Conservation (phyloP, 495 filamentous ascomycete genomes). For the Clohesyomyces aquaticus region DNA sequence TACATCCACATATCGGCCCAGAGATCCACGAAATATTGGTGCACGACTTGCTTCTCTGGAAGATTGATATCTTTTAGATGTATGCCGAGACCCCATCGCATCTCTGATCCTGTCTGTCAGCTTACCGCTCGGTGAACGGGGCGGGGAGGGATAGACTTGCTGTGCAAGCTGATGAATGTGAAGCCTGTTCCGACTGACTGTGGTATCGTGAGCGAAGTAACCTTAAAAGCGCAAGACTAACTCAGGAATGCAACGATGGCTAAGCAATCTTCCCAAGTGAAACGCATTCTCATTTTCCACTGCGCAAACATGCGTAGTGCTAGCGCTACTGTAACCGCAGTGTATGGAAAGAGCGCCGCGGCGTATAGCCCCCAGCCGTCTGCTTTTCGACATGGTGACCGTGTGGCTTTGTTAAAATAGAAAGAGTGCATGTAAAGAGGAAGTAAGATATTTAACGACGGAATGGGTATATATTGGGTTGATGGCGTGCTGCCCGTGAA, state of each 20-base stretch:
- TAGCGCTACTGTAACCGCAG: not conserved
- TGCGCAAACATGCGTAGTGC: not conserved
- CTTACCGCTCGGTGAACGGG: not conserved
- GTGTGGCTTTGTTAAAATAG: too few relatives aligned
- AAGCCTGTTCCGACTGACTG: not conserved
- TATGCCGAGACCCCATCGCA: slow-evolving; percentile 6
- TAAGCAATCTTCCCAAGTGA: not conserved
- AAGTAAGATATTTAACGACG: too few relatives aligned
- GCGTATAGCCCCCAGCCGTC: not conserved
- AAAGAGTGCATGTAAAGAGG: too few relatives aligned
- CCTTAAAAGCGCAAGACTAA: not conserved
- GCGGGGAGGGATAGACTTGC: not conserved
- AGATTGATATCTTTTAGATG: not conserved
- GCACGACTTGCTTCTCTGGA: not conserved
- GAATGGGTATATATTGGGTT: too few relatives aligned
- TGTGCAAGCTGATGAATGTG: not conserved
- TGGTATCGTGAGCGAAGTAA: not conserved
- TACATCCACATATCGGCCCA: slow-evolving; percentile 9
- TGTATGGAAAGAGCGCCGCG: not conserved
- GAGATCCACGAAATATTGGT: not conserved
- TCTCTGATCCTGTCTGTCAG: slow-evolving; percentile 6
- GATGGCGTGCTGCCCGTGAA: too few relatives aligned
- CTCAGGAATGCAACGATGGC: slow-evolving; percentile 1
- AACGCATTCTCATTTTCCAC: not conserved
- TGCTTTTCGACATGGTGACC: too few relatives aligned